These are phyloP conservation scores for Aspergillus panamensis DNA, from an alignment of 495 filamentous ascomycete species.

Conservation along the genomic window DNA sequence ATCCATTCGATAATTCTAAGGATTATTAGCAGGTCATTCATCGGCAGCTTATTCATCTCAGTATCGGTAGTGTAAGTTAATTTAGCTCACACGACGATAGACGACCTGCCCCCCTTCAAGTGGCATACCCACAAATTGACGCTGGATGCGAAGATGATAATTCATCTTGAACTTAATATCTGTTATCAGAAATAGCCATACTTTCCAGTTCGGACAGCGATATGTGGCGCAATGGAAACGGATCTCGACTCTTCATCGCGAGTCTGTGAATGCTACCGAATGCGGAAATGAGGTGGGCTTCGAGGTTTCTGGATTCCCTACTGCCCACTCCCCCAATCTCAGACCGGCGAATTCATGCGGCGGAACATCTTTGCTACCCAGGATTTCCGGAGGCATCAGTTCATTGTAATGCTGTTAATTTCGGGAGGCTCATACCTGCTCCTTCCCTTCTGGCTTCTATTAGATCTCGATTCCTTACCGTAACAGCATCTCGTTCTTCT, in stretches of 20 bases:
- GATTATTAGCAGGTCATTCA: too few species aligned
- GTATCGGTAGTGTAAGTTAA: too few species aligned
- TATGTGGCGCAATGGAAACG: background rate
- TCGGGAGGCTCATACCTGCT: conserved; percentile 15
- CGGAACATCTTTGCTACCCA: background rate
- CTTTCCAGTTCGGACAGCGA: background rate
- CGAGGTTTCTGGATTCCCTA: conserved; percentile 13
- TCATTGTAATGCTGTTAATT: background rate
- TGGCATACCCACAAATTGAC: background rate
- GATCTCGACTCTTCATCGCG: conserved; percentile 1
- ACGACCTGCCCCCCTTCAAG: background rate
- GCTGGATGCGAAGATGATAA: background rate
- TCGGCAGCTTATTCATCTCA: too few species aligned
- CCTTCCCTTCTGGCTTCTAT: conserved; percentile 14
- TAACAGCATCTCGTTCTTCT: background rate
- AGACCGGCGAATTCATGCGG: background rate
- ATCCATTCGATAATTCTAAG: too few species aligned
- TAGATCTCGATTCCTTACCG: background rate
- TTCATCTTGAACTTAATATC: background rate
- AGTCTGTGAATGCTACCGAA: conserved; percentile 18
- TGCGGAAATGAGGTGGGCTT: conserved; percentile 20
- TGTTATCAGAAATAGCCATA: background rate
- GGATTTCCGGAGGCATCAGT: conserved; percentile 14
- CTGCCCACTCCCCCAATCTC: background rate
- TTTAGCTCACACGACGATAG: background rate